phyloP scores from a whole-genome alignment of 805 yeast genomes.

The Zygosaccharomyces gambellarensis region DNA sequence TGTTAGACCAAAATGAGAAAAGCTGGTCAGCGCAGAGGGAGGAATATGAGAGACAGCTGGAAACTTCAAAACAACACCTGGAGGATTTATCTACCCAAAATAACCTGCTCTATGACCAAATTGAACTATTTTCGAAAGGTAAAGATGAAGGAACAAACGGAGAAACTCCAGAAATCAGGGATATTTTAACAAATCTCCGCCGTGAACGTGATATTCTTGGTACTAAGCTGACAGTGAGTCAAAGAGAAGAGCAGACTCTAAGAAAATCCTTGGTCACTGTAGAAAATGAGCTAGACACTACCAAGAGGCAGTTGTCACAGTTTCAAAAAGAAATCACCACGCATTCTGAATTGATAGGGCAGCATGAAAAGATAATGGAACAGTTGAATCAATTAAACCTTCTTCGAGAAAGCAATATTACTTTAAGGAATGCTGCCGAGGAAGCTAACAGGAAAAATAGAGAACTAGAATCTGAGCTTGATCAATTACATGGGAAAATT shows the following conservation, averaged over 20 bases:
- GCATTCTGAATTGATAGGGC: constrained; percentile 25
- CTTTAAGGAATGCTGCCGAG: constrained; percentile 51
- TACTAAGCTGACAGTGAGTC: constrained; percentile 48
- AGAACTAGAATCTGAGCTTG: constrained; percentile 40
- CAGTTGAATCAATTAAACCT: constrained; percentile 59
- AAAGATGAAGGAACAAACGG: constrained; percentile 1
- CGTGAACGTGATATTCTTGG: constrained; percentile 71
- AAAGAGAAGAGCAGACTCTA: constrained; percentile 51
- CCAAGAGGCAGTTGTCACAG: constrained; percentile 44
- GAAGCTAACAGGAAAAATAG: constrained; percentile 30
- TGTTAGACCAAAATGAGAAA: constrained; percentile 37
- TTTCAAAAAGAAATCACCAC: constrained; percentile 34
- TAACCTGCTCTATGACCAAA: constrained; percentile 59
- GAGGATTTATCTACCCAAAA: constrained; percentile 65
- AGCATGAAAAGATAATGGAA: constrained; percentile 44
- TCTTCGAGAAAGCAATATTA: constrained; percentile 61
- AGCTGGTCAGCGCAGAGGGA: constrained; percentile 45
- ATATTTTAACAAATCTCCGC: constrained; percentile 58
- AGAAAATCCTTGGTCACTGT: constrained; percentile 47
- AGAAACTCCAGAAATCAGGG: constrained; percentile 38
- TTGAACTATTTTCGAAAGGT: constrained; percentile 41
- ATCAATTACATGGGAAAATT: constrained; percentile 31
- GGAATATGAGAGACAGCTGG: constrained; percentile 45
- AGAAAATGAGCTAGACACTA: constrained; percentile 47
- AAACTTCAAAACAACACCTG: constrained; percentile 40